phyloP scores from a whole-genome alignment of 2,329 filamentous ascomycete species.

The Monilinia vaccinii-corymbosi region DNA sequence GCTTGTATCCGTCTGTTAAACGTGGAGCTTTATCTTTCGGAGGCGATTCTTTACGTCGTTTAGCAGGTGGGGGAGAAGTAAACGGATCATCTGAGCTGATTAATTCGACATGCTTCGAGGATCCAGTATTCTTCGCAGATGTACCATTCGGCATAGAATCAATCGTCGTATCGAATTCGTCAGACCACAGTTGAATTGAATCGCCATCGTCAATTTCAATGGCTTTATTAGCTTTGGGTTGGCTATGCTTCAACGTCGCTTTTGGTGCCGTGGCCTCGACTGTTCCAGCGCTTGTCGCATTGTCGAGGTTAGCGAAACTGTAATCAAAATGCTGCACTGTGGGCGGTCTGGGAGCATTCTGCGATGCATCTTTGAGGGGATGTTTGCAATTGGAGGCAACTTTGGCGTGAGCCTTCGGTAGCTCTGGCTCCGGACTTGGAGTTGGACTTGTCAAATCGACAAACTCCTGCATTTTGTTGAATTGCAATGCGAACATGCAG shows the following conservation, averaged over 20 bases:
- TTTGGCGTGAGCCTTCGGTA: background rate
- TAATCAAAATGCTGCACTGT: background rate
- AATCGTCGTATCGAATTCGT: slow-evolving; percentile 36
- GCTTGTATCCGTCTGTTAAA: slow-evolving; percentile 13
- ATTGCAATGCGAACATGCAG: background rate
- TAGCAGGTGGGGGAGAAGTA: slow-evolving; percentile 12
- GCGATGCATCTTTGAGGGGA: background rate
- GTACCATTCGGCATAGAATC: background rate
- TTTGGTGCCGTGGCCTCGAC: background rate
- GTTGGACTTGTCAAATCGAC: slow-evolving; percentile 3
- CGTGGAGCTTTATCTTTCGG: slow-evolving; percentile 1
- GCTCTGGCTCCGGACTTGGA: slow-evolving; percentile 5
- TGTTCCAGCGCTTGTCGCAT: background rate
- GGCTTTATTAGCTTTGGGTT: background rate
- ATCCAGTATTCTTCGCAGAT: background rate
- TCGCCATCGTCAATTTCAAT: background rate
- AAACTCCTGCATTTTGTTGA: background rate
- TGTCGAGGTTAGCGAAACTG: background rate
- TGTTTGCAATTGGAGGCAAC: background rate
- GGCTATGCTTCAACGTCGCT: background rate
- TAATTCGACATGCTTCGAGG: background rate
- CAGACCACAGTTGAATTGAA: slow-evolving; percentile 1
- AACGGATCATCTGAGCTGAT: slow-evolving; percentile 29
- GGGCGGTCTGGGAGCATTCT: background rate
- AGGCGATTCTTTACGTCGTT: background rate